Evolutionary conservation across 1,284 basidiomycete genomes (phyloP), one percentile per base, ranked within the genome.

Genomic region (Apiotrichum sp.): DNA sequence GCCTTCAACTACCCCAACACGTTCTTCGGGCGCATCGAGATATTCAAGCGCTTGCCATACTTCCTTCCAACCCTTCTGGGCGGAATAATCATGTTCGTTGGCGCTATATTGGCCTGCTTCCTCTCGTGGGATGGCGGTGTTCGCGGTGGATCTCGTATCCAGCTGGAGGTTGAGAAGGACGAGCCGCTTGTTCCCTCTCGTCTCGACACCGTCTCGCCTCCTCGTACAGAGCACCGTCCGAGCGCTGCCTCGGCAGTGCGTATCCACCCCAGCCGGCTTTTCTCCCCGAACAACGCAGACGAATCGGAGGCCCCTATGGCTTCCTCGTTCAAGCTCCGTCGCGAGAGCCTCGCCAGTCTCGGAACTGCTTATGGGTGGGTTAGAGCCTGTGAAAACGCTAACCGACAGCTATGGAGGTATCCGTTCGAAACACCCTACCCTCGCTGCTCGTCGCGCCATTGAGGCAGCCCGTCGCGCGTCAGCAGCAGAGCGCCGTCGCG

Each of bases 101-200:
- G 93, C 13, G 86, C 92, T 1, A 69, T 96, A 48, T 79, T 98
- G 32, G 85, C 86, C 0, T 84, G 93, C 58, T 96, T 97, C 79
- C 83, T 98, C 47, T 88, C 86, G 14, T 86, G 83, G 62, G 92
- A 98, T 70, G 93, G 90, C 55, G 92, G 93, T 33, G 87, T 90
- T 29, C 82, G 88, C 40, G 83, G 87, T 58, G 90, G 91, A 8
- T 82, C 84, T 0, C 67, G 73, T 22, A 93, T 97, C 63, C 84
- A 83, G 33, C 82, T 97, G 9, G 80, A 83, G 4, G 80, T 81
- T 0, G 89, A 91, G 72, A 93, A 93, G 74, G 74, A 73, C 56
- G 73, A 75, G 57, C 68, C 73, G 11, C 61, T 73, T n/a, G 62
- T 51, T 0, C 50, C 62, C n/a, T 3, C 56, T 1, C 48, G 51